Conservation (phyloP, 805 yeast species). For the Aciculoconidium aculeatum region DNA sequence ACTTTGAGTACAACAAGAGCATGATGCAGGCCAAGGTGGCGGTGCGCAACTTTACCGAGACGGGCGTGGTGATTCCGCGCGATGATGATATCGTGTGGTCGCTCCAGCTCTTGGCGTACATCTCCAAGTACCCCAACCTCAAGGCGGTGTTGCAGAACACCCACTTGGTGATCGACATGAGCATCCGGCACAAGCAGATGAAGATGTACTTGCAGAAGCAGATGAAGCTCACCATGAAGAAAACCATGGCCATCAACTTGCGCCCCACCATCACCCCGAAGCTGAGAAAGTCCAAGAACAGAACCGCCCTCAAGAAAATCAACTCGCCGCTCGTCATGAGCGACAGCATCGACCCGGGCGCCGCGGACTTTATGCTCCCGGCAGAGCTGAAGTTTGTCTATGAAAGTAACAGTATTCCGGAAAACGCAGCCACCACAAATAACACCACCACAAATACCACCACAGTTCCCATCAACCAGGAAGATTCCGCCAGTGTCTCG, state of each 20-base stretch:
- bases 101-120: constrained; percentile 83
- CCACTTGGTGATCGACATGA: constrained; percentile 64
- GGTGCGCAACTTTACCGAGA: constrained; percentile 34
- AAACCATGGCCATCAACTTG: constrained; percentile 21
- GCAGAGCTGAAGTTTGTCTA: too few relatives aligned
- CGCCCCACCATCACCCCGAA: constrained; percentile 31
- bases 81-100: constrained; percentile 96
- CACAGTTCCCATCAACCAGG: constrained; percentile 2
- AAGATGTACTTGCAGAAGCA: constrained; percentile 32
- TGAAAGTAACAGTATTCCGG: too few relatives aligned
- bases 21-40: constrained; percentile 27
- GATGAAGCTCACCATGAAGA: constrained; percentile 26
- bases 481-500: too few relatives aligned
- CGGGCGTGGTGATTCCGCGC: constrained; percentile 79
- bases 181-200: constrained; percentile 37
- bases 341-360: constrained; percentile 15
- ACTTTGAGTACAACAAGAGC: constrained; percentile 21
- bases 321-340: constrained; percentile 36
- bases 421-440: constrained; percentile 1
- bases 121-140: constrained; percentile 81
- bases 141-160: constrained; percentile 71
- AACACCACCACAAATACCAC: background rate
- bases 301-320: constrained; percentile 3
- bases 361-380: background rate
- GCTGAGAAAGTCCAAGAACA: constrained; percentile 18